These are phyloP conservation scores for Suillus lakei DNA, from an alignment of 768 basidiomycete genomes.

Conservation along the genomic window DNA sequence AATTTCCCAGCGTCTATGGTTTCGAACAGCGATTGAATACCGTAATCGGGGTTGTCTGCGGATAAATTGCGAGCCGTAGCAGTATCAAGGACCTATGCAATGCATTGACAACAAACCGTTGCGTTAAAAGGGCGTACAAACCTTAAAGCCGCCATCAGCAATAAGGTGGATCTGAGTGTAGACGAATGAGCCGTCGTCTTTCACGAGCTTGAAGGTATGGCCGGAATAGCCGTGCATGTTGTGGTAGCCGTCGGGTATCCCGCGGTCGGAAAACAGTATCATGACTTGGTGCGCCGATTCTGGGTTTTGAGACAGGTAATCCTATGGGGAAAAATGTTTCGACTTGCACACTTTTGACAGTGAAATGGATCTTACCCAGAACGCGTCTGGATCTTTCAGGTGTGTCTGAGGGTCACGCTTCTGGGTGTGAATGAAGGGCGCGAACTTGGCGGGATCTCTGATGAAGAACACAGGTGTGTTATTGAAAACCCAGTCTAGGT, in stretches of 20 bases:
- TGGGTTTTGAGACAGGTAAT: conserved; percentile 87
- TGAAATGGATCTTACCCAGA: conserved; percentile 59
- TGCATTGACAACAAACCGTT: conserved; percentile 9
- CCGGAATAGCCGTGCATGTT: conserved; percentile 92
- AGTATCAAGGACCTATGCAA: conserved; percentile 66
- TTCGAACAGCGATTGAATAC: conserved; percentile 76
- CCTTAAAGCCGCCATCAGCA: conserved; percentile 83
- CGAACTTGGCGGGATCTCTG: conserved; percentile 86
- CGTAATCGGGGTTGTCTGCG: conserved; percentile 85
- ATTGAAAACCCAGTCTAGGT: conserved; percentile 92
- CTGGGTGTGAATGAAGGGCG: conserved; percentile 93
- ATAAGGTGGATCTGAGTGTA: conserved; percentile 89
- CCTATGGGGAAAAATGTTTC: conserved; percentile 51
- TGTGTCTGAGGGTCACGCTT: conserved; percentile 93
- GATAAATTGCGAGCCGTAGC: conserved; percentile 68
- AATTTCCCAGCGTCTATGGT: conserved; percentile 80
- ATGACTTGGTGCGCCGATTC: conserved; percentile 89
- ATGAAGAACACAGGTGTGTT: conserved; percentile 94
- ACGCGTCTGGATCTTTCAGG: conserved; percentile 85
- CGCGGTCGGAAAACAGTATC: conserved; percentile 94
- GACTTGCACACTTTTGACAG: conserved; percentile 34
- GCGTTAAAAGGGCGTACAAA: conserved; percentile 22
- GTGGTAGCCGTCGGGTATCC: conserved; percentile 90
- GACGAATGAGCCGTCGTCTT: conserved; percentile 80
- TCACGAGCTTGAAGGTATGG: conserved; percentile 89